Base-by-base conservation (phyloP, 495 filamentous ascomycete species). In the Daldinia decipiens region DNA sequence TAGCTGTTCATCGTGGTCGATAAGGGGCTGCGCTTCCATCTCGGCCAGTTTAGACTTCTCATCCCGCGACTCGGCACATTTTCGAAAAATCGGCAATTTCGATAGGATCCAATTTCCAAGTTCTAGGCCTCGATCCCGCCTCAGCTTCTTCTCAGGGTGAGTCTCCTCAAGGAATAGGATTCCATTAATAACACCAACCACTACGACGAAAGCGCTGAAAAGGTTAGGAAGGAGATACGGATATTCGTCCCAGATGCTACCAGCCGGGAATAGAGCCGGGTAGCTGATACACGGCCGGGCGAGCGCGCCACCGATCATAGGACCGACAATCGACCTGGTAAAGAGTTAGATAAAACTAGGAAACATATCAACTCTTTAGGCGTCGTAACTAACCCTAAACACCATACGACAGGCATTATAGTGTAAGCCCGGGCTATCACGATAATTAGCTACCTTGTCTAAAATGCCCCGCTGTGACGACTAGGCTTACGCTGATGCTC, bases 401-500 rank as follows among this genome's bases (percentile, higher is more conserved):
- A 98, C 96, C 96, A 99, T 29, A 98, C 90, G 72, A 97, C 92
- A 1, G 95, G 95, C 95, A 99, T 97, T 74, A 99, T 93, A 6
- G 95, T 90, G 80, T 94, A 99, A 50, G 94, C 96, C 51, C 90
- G 92, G 62, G 93, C 91, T 93, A 7, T 12, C 29, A 52, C n/a
- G 34, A 70, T 21, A 43, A 67, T 81, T 61, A 83, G 79, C 67
- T 59, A 54, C 68, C 54, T 54, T 62, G 15, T 31, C 27, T 45
- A 12, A 26, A 51, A 51, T 52, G 17, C 12, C 58, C 38, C 47
- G 39, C 12, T 13, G 47, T 27, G 31, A 32, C 45, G 55, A 34
- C 29, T 39, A 26, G 84, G 34, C 90, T 80, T 79, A 92, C 90
- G 90, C 72, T 97, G 93, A 81, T 98, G 93, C 77, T 95, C 90